Base-by-base conservation (phyloP, 2,329 filamentous ascomycete species). In the Fusarium pseudonygamai region DNA sequence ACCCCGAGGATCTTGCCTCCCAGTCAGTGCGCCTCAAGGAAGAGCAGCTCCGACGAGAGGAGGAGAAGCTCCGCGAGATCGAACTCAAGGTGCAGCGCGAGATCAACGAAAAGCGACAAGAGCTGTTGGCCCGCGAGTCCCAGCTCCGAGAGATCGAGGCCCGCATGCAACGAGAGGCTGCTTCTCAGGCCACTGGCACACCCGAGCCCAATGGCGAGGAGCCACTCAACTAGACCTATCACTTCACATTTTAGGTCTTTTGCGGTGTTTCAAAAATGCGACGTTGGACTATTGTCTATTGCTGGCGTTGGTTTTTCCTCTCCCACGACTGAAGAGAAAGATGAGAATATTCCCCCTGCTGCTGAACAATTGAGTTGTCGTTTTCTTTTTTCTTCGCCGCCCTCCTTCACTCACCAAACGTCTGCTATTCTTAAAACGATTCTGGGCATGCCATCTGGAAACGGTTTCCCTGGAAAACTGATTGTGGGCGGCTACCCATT, bases 101-200 rank as follows among this genome's bases (percentile, higher is more conserved):
- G 86, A 99, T 99, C 88, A 97, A 98, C 86, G 96, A 98, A 90
- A 99, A 99, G 91, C 92, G 96, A 87, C 96, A 99, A 87, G 96
- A 99, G 86, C 90, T 99, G 72, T 84, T 99, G 85, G 96, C 96
- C 75, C 95, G 96, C 84, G 96, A 99, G 87, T 97, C 95, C 80
- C 96, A 99, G 87, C 91, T 99, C 79, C 96, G 96, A 85, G 96
- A 99, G 88, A 98, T 99, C 82, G 96, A 98, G 86, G 96, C 95
- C 73, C 93, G 96, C 81, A 98, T 98, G 96, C 92, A 95, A 82
- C 92, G 95, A 82, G 94, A 97, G 85, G 88, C 91, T 74, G 92
- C 89, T 80, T 85, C 87, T 55, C 80, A 84, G 40, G 81, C 83
- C 58, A 80, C 82, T 58, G 82, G 76, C 74, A 78, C 80, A 60